Percentiles rank a stretch among this genome's conserved stretches.
These are phyloP conservation scores for Azolla pinnata DNA, from an alignment of 75 land plant genomes.

Conservation along the genomic window DNA sequence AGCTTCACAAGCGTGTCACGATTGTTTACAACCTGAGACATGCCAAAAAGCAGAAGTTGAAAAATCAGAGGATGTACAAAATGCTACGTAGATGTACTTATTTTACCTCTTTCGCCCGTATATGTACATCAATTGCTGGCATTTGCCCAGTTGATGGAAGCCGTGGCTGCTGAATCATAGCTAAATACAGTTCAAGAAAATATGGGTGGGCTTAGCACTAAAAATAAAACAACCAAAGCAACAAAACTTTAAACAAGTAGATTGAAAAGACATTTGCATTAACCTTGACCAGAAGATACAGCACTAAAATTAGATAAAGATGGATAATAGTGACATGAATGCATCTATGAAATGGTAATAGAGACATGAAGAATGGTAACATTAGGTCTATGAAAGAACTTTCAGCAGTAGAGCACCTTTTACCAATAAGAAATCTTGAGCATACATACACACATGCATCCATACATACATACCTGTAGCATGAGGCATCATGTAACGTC, in stretches of 20 bases:
- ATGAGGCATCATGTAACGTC: conserved; percentile 84
- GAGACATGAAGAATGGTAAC: too few species aligned
- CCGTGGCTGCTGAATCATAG: conserved; percentile 93
- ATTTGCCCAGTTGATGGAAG: conserved; percentile 82
- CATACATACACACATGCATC: background rate
- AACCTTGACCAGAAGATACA: too few species aligned
- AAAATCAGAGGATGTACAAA: background rate
- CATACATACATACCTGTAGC: conserved; percentile 49
- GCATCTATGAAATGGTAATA: too few species aligned
- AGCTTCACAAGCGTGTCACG: conserved; percentile 63
- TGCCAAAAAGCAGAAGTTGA: conserved; percentile 11
- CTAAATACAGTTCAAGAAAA: too few species aligned
- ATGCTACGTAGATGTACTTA: background rate
- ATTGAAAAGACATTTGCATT: too few species aligned
- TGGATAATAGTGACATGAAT: too few species aligned
- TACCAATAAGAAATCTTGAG: too few species aligned
- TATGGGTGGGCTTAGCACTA: too few species aligned
- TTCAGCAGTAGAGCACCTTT: too few species aligned
- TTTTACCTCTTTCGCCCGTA: conserved; percentile 80
- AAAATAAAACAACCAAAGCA: conserved; percentile 1
- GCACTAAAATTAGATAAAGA: too few species aligned
- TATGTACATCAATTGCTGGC: conserved; percentile 86
- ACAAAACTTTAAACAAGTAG: too few species aligned
- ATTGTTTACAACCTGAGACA: conserved; percentile 55
- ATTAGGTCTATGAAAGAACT: too few species aligned